Evolutionary conservation across 2,329 filamentous ascomycete genomes (phyloP).

Genomic region (Fusarium subglutinans): DNA sequence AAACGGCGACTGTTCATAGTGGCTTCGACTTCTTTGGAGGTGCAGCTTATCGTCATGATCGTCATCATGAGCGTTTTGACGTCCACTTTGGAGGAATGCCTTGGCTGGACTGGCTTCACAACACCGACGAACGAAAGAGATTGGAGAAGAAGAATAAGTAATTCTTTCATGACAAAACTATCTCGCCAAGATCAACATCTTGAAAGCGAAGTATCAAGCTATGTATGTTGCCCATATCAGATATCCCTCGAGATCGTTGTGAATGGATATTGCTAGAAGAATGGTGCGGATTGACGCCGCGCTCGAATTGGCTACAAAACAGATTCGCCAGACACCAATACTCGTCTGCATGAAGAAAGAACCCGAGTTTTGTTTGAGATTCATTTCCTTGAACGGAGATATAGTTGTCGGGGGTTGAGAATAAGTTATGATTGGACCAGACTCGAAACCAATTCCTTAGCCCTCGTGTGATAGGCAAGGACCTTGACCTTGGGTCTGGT

Average conservation of each 20-base stretch:
- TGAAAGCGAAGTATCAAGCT: not conserved
- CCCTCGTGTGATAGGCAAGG: not conserved
- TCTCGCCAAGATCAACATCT: not conserved
- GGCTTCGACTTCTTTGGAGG: constrained; percentile 64
- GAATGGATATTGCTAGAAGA: not conserved
- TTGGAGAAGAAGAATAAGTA: not conserved
- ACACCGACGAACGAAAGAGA: constrained; percentile 49
- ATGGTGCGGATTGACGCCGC: not conserved
- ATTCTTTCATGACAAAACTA: not conserved
- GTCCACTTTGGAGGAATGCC: constrained; percentile 63
- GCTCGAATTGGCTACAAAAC: not conserved
- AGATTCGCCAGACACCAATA: constrained; percentile 6
- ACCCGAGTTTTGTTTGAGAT: not conserved
- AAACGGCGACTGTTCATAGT: constrained; percentile 65
- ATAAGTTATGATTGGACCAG: not conserved
- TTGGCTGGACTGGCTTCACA: constrained; percentile 64
- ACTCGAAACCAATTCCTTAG: constrained; percentile 11
- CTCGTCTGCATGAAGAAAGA: constrained; percentile 2
- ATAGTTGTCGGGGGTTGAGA: not conserved
- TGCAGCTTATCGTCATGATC: constrained; percentile 61
- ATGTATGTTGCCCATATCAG: not conserved
- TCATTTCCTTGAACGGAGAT: fast-evolving
- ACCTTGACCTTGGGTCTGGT: not conserved
- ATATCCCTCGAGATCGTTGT: not conserved
- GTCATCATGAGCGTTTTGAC: constrained; percentile 66